Percentiles rank a stretch among this genome's conserved stretches.
Evolutionary conservation across 1,284 basidiomycete genomes (phyloP).

Genomic region (Lignosus rhinocerotis): DNA sequence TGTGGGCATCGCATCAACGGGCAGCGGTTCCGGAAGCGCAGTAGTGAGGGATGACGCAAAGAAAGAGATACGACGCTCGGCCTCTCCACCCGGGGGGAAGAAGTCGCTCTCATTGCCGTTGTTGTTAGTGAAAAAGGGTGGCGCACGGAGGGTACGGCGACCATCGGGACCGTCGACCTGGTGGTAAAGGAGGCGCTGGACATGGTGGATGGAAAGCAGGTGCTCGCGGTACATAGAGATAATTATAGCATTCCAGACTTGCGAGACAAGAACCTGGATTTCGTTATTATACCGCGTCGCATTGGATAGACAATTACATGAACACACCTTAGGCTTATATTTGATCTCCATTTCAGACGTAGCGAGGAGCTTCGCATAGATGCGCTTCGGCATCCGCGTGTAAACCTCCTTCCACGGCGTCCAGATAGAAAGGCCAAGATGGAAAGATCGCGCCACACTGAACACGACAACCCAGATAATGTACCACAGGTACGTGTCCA

Average conservation of each 20-base stretch:
- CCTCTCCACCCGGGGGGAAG: constrained; percentile 93
- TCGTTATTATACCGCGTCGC: constrained; percentile 2
- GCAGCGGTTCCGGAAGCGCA: constrained; percentile 87
- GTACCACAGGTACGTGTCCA: constrained; percentile 98
- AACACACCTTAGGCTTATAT: constrained; percentile 89
- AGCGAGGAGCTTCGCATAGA: constrained; percentile 93
- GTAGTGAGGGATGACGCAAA: constrained; percentile 95
- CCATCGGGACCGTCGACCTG: constrained; percentile 88
- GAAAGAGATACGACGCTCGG: constrained; percentile 95
- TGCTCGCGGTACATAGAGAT: constrained; percentile 99
- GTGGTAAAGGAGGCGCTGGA: constrained; percentile 92
- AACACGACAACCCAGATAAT: constrained; percentile 97
- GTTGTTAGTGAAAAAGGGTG: constrained; percentile 95
- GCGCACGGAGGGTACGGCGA: constrained; percentile 86
- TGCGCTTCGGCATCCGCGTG: constrained; percentile 92
- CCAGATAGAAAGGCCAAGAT: constrained; percentile 92
- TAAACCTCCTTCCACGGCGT: constrained; percentile 97
- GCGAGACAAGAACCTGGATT: constrained; percentile 83
- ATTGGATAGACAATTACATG: background rate
- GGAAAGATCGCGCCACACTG: constrained; percentile 87
- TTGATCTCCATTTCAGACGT: constrained; percentile 96
- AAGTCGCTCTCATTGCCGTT: constrained; percentile 79
- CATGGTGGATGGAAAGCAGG: constrained; percentile 91
- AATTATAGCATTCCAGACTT: constrained; percentile 97
- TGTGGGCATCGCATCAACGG: constrained; percentile 96